Percentiles rank a stretch among this genome's conserved stretches.
Conservation (phyloP, 2,329 filamentous ascomycete species). For the Xylariaceae sp. region DNA sequence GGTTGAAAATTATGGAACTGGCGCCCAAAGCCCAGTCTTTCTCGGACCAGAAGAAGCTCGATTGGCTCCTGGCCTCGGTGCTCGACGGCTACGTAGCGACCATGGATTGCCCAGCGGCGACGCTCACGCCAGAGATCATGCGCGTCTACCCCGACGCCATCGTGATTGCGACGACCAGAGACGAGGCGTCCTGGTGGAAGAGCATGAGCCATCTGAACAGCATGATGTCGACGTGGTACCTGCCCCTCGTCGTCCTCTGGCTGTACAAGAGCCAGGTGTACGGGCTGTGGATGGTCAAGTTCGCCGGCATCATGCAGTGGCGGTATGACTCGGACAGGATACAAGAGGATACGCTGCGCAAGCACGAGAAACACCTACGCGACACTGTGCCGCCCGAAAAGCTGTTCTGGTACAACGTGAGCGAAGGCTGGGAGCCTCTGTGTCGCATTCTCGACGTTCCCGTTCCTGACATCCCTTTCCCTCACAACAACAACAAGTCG, state of each 20-base stretch:
- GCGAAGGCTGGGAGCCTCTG: slow-evolving; percentile 32
- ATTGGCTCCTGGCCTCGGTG: slow-evolving; percentile 32
- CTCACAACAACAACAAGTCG: slow-evolving; percentile 32
- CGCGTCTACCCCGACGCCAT: slow-evolving; percentile 44
- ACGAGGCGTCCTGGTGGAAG: slow-evolving; percentile 35
- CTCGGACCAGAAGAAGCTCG: slow-evolving; percentile 30
- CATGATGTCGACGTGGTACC: slow-evolving; percentile 32
- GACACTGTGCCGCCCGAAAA: slow-evolving; percentile 30
- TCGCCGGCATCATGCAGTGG: slow-evolving; percentile 28
- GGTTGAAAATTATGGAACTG: slow-evolving; percentile 32
- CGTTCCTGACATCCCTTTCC: slow-evolving; percentile 31
- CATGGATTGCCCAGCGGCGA: slow-evolving; percentile 39
- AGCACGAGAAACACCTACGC: slow-evolving; percentile 30
- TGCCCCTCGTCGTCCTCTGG: slow-evolving; percentile 30
- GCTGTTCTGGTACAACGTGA: slow-evolving; percentile 33
- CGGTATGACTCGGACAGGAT: slow-evolving; percentile 30
- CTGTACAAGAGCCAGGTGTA: slow-evolving; percentile 30
- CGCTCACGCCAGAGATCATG: slow-evolving; percentile 41
- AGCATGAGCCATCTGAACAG: slow-evolving; percentile 31
- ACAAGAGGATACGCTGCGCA: slow-evolving; percentile 26
- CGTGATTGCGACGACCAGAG: slow-evolving; percentile 40
- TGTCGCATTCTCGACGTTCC: slow-evolving; percentile 33
- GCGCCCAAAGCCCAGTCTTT: slow-evolving; percentile 27
- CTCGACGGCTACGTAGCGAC: slow-evolving; percentile 34
- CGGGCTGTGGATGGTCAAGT: slow-evolving; percentile 29